phyloP scores from a whole-genome alignment of 768 basidiomycete genomes.

The Trichaptum fuscoviolaceum region DNA sequence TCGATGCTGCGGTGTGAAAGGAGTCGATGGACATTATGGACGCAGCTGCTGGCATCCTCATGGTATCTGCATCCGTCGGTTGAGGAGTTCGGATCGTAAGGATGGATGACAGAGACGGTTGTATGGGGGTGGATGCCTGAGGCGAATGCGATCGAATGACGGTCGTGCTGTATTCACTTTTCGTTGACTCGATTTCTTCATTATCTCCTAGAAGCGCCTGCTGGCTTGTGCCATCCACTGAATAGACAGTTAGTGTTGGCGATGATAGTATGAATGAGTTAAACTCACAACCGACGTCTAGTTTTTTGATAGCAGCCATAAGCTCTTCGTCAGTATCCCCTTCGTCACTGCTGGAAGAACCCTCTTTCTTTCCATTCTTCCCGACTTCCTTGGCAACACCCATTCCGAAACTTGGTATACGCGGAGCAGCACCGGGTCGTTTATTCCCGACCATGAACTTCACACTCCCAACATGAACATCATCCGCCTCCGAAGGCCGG shows the following conservation, averaged over 20 bases:
- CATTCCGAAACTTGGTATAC: slow-evolving; percentile 84
- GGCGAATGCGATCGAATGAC: slow-evolving; percentile 50
- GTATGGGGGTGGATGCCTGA: slow-evolving; percentile 33
- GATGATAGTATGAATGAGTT: background rate
- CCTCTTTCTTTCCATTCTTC: slow-evolving; percentile 28
- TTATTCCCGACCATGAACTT: slow-evolving; percentile 71
- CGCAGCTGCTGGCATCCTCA: slow-evolving; percentile 30
- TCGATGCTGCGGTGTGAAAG: slow-evolving; percentile 36
- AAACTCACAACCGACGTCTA: slow-evolving; percentile 30
- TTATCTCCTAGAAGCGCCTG: background rate
- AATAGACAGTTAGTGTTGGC: background rate
- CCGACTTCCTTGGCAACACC: slow-evolving; percentile 61
- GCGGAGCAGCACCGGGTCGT: slow-evolving; percentile 52
- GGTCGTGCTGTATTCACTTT: slow-evolving; percentile 57
- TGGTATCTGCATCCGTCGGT: slow-evolving; percentile 39
- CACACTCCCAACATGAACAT: slow-evolving; percentile 79
- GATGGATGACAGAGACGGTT: slow-evolving; percentile 64
- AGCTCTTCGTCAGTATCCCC: slow-evolving; percentile 61
- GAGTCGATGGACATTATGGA: slow-evolving; percentile 13
- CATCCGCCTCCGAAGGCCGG: slow-evolving; percentile 56
- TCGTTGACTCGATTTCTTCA: background rate
- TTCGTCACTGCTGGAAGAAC: slow-evolving; percentile 41
- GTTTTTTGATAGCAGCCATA: slow-evolving; percentile 49
- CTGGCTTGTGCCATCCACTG: background rate
- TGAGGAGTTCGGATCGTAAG: slow-evolving; percentile 59